phyloP scores from a whole-genome alignment of 305 asterid genomes.

The Caryopteris hybrid region DNA sequence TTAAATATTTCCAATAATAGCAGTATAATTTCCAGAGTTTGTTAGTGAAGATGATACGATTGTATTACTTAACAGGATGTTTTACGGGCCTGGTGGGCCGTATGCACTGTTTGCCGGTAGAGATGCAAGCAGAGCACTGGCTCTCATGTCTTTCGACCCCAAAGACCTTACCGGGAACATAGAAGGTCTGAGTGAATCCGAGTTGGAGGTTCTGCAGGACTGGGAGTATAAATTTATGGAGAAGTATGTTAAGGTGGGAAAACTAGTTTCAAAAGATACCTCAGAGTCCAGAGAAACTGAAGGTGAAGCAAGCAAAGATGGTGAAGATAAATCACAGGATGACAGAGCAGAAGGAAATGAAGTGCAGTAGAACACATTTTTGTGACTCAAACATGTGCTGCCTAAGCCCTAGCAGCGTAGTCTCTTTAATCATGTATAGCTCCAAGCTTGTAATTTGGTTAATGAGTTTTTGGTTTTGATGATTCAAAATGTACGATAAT shows the following conservation, averaged over 20 bases:
- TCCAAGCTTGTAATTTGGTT: not conserved
- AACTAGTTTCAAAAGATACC: constrained; percentile 35
- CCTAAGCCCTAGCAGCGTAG: not conserved
- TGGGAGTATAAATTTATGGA: constrained; percentile 92
- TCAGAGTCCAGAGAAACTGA: constrained; percentile 19
- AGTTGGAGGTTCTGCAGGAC: constrained; percentile 69
- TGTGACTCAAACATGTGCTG: not conserved
- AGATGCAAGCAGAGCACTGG: constrained; percentile 93
- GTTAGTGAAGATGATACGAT: not conserved
- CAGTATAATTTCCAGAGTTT: not conserved
- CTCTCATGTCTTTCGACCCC: constrained; percentile 86
- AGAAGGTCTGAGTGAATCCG: constrained; percentile 62
- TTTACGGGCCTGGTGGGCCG: constrained; percentile 91
- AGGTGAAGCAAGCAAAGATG: constrained; percentile 21
- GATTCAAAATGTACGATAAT: constrained; percentile 3
- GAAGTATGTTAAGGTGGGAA: constrained; percentile 77
- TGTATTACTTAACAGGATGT: constrained; percentile 52
- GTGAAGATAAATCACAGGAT: constrained; percentile 25
- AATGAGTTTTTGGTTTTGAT: not conserved
- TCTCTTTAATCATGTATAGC: constrained; percentile 1
- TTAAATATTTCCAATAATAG: not conserved
- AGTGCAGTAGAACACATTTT: constrained; percentile 7
- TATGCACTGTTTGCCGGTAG: constrained; percentile 88
- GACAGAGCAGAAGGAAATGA: constrained; percentile 9
- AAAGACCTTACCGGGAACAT: constrained; percentile 68